Evolutionary conservation across 768 basidiomycete species (phyloP).

Genomic region (Tremella mesenterica): DNA sequence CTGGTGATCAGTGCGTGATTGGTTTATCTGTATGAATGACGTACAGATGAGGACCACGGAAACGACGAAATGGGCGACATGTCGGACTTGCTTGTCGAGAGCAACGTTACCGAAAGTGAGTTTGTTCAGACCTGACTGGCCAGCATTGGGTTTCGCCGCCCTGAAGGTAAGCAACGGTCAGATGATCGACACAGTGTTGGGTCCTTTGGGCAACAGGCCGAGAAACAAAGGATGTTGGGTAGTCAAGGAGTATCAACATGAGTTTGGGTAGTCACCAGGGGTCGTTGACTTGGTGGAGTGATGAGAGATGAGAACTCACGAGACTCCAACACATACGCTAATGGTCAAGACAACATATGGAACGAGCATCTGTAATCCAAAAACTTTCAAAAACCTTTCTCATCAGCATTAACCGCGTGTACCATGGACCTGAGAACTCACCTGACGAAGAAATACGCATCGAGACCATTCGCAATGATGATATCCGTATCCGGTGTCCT

Average conservation of each 20-base stretch:
- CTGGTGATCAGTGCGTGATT: not conserved
- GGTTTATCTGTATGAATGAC: not conserved
- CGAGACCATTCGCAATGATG: conserved; percentile 41
- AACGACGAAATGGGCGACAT: conserved; percentile 42
- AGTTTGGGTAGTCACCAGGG: no score
- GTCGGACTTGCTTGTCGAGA: conserved; percentile 21
- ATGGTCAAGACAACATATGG: conserved; percentile 42
- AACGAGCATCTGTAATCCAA: conserved; percentile 42
- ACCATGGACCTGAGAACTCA: not conserved
- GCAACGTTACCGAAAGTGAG: conserved; percentile 45
- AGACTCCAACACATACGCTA: conserved; percentile 39
- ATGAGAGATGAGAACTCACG: conserved; percentile 30
- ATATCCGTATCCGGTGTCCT: conserved; percentile 26
- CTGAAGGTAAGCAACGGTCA: conserved; percentile 9
- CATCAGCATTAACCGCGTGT: not conserved
- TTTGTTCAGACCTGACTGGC: conserved; percentile 35
- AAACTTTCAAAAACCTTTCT: conserved; percentile 38
- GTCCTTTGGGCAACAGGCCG: no score
- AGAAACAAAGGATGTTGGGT: no score
- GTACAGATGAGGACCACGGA: conserved; percentile 37
- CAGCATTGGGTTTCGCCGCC: conserved; percentile 30
- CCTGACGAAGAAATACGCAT: conserved; percentile 43
- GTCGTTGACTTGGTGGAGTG: no score
- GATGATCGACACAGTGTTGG: not conserved
- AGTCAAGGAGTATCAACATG: no score